Conservation (phyloP, 2,329 filamentous ascomycete genomes). For the Cladophialophora bantiana region DNA sequence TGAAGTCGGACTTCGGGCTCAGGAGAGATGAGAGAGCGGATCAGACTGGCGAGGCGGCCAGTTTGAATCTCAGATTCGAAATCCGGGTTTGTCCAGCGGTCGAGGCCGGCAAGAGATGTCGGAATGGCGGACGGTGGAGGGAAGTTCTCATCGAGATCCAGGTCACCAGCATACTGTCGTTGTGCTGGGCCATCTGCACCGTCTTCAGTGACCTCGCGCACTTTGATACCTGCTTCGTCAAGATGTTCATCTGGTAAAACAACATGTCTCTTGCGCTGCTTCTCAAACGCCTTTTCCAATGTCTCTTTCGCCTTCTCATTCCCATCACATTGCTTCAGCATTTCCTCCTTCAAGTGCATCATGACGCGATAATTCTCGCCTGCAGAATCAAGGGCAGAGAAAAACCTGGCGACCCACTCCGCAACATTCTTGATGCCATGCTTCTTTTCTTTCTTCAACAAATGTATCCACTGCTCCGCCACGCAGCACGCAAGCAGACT, state of each 20-base stretch:
- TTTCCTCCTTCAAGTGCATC: conserved; percentile 53
- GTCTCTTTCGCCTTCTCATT: conserved; percentile 46
- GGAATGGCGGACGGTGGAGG: conserved; percentile 56
- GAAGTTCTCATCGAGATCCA: conserved; percentile 62
- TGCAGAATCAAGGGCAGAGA: conserved; percentile 62
- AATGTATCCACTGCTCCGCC: conserved; percentile 79
- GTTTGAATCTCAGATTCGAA: conserved; percentile 76
- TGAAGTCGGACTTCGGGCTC: conserved; percentile 80
- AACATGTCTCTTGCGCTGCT: conserved; percentile 33
- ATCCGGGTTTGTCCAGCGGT: conserved; percentile 64
- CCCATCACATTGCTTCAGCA: conserved; percentile 50
- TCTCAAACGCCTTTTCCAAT: conserved; percentile 50
- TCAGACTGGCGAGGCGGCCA: conserved; percentile 72
- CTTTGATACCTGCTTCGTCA: conserved; percentile 12
- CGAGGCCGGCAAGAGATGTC: conserved; percentile 55
- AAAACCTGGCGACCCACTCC: conserved; percentile 64
- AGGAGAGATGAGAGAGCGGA: conserved; percentile 77
- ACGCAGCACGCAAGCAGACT: conserved; percentile 71
- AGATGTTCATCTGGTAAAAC: conserved; percentile 5
- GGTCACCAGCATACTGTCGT: conserved; percentile 15
- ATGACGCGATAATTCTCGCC: conserved; percentile 60
- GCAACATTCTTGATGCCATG: conserved; percentile 59
- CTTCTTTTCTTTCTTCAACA: conserved; percentile 59
- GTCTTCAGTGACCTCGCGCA: conserved; percentile 5
- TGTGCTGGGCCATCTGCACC: not conserved